Percentiles rank a stretch among this genome's conserved stretches.
These are phyloP conservation scores for Strigomonas galati DNA, from an alignment of 208 protist species.

Conservation along the genomic window DNA sequence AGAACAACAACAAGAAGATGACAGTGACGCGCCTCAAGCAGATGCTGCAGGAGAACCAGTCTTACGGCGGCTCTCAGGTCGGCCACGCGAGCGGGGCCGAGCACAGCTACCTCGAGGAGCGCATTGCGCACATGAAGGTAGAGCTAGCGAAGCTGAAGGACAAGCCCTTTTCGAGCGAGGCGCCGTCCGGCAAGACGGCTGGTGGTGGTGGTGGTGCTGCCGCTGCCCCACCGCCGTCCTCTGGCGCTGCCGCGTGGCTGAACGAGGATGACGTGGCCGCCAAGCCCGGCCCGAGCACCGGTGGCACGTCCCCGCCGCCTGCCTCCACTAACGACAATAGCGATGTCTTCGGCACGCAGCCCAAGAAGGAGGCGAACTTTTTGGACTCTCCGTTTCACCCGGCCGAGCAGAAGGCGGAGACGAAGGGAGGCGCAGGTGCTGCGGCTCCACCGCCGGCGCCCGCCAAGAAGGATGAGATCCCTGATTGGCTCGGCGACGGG, in stretches of 20 bases:
- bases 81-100: constrained; percentile 28
- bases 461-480: constrained; percentile 4
- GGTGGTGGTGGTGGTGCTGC: no score
- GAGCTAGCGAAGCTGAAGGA: constrained; percentile 20
- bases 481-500: neutral
- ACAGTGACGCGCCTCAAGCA: constrained; percentile 27
- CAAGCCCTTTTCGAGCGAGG: neutral
- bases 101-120: constrained; percentile 39
- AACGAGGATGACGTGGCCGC: constrained; percentile 1
- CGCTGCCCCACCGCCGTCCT: no score
- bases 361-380: neutral
- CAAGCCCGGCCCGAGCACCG: neutral
- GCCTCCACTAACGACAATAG: no score
- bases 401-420: neutral
- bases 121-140: constrained; percentile 40
- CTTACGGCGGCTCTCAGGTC: constrained; percentile 3
- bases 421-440: neutral
- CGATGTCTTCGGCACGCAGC: no score
- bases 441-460: neutral
- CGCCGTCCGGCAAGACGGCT: no score
- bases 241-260: constrained; percentile 18
- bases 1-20: constrained; percentile 35
- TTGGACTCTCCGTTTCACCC: no score
- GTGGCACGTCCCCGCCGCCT: no score
- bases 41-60: constrained; percentile 22